Evolutionary conservation across 192 early-diverging fungal genomes (phyloP), one percentile per base, ranked within the genome.

Genomic region (Coemansia interrupta): DNA sequence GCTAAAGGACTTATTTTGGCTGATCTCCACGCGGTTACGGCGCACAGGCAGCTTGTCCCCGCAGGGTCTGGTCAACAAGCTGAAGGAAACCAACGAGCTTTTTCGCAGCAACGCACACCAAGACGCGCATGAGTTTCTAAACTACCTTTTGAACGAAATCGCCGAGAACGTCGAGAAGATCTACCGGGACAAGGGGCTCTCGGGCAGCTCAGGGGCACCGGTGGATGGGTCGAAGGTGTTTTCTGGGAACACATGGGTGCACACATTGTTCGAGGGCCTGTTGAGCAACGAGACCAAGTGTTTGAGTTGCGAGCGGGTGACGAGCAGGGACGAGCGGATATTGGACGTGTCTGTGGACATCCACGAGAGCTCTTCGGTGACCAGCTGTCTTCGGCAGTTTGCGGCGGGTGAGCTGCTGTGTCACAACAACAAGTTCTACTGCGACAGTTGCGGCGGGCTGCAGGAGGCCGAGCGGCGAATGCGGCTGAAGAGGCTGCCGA

Each of bases 391-490:
- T n/a, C 80, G 91, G 18, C 90, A 92, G 73, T 99, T 98, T 80
- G 94, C 93, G n/a, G 90, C 87, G 9, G 90, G 90, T 42, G 97
- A 99, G 74, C 90, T 91, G 46, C 72, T 99, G 18, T 92, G 94
- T 65, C 89, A 95, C 60, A 93, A 95, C 69, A 90, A 99, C 82
- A 99, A 99, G 78, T 99, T 95, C 66, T 95, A 91, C 78, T 99
- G 97, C 68, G 95, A 98, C 75, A 84, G 78, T 22, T 99, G 97
- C 64, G 85, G 84, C 60, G 91, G 93, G 7, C 77, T 98, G 52
- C 97, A 99, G 70, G 97, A 99, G 64, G 97, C 97, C 23, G 94
- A 99, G 73, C 89, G 91, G 59, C 85, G 95, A 54, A 97, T 99
- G 95, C 96, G 95, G 58, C 90, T 99, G 29, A 92, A 94, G 72